These are phyloP conservation scores for Wickerhamomyces kurtzmanii DNA, from an alignment of 805 yeast species.

Conservation along the genomic window DNA sequence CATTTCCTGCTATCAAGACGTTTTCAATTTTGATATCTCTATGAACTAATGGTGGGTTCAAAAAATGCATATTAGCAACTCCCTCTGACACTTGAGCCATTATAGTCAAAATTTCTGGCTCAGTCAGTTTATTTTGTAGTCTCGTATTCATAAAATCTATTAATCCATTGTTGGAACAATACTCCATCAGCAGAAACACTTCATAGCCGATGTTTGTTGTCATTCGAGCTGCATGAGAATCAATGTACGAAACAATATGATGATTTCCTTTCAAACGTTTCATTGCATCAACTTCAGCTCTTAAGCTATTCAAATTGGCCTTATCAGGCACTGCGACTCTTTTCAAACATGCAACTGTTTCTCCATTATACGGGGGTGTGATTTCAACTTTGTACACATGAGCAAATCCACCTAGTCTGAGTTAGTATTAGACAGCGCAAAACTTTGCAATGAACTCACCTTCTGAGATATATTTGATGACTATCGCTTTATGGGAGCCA, in stretches of 20 bases:
- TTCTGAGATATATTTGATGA: slow-evolving; percentile 66
- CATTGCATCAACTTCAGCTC: slow-evolving; percentile 98
- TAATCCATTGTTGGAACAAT: slow-evolving; percentile 64
- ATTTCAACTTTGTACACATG: slow-evolving; percentile 80
- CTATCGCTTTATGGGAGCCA: slow-evolving; percentile 69
- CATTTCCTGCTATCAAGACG: slow-evolving; percentile 50
- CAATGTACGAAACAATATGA: slow-evolving; percentile 83
- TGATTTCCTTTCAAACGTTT: slow-evolving; percentile 70
- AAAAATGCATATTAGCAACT: slow-evolving; percentile 68
- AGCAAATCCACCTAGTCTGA: too few relatives aligned
- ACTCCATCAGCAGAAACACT: slow-evolving; percentile 74
- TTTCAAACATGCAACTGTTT: slow-evolving; percentile 69
- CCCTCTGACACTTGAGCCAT: slow-evolving; percentile 66
- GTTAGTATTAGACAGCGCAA: too few relatives aligned
- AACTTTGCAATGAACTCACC: too few relatives aligned
- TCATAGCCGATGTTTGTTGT: slow-evolving; percentile 48
- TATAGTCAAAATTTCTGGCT: slow-evolving; percentile 56
- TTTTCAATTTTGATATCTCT: slow-evolving; percentile 80
- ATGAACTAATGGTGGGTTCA: slow-evolving; percentile 63
- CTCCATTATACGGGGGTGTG: slow-evolving; percentile 46
- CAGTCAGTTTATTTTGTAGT: slow-evolving; percentile 54
- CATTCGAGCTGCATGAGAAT: slow-evolving; percentile 86
- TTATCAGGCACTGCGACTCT: slow-evolving; percentile 95
- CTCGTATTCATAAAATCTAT: slow-evolving; percentile 76
- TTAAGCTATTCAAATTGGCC: slow-evolving; percentile 63